A percentile compares a stretch with the other conserved stretches of the same genome.
These are phyloP conservation scores for Blattamonas nauphoetae DNA, from an alignment of 78 protist genomes.

Conservation along the genomic window DNA sequence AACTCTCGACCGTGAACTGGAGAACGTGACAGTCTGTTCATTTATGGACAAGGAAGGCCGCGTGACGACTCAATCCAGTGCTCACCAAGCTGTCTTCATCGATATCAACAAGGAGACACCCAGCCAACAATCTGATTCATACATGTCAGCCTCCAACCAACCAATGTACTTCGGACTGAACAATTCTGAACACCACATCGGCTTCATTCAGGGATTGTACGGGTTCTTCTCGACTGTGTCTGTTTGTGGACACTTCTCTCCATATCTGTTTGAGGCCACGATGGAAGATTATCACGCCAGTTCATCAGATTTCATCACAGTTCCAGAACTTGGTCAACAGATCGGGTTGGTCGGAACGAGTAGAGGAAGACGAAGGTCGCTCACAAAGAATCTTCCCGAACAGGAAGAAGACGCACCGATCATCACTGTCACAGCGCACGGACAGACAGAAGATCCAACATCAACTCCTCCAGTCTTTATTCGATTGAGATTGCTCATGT, in stretches of 20 bases:
- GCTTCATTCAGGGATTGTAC: neutral
- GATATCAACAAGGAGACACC: too few relatives aligned
- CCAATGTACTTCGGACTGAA: too few relatives aligned
- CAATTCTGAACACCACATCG: neutral
- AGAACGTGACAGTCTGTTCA: neutral
- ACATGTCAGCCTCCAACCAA: too few relatives aligned
- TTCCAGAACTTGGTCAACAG: neutral
- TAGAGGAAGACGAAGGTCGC: too few relatives aligned
- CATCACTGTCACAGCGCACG: neutral
- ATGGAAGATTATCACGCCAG: too few relatives aligned
- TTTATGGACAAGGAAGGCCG: neutral
- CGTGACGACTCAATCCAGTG: too few relatives aligned
- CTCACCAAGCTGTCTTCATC: too few relatives aligned
- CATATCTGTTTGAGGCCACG: neutral
- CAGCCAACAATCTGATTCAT: too few relatives aligned
- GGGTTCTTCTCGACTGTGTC: neutral
- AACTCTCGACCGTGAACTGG: neutral
- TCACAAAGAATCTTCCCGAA: too few relatives aligned
- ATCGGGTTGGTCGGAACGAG: too few relatives aligned
- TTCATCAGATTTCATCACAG: too few relatives aligned
- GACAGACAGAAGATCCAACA: neutral
- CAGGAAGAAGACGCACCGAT: too few relatives aligned
- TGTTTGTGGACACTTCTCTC: neutral
- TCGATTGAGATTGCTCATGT: neutral
- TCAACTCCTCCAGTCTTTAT: neutral